Evolutionary conservation across 805 yeast species (phyloP).

Genomic region (Candida endomychidarum): DNA sequence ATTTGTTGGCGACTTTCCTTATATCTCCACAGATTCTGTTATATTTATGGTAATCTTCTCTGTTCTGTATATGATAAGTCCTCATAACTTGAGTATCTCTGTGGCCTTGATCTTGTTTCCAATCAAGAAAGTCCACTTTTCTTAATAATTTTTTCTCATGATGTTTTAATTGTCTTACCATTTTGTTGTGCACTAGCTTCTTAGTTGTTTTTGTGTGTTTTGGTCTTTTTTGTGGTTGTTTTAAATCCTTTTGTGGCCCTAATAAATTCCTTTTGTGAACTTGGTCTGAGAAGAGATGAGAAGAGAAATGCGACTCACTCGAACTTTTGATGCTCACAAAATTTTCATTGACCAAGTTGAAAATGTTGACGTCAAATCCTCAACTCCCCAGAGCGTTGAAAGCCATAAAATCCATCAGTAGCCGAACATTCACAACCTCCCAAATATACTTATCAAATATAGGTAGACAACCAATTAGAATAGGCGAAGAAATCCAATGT

Average conservation of each 20-base stretch:
- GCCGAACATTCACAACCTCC: background rate
- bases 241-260: background rate
- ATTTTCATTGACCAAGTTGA: conserved; percentile 5
- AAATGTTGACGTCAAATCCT: conserved; percentile 3
- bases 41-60: conserved; percentile 95
- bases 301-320: no score
- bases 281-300: background rate
- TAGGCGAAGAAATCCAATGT: conserved; percentile 61
- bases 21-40: conserved; percentile 91
- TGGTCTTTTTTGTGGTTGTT: background rate
- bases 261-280: background rate
- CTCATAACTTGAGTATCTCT: conserved; percentile 97
- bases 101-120: conserved; percentile 96
- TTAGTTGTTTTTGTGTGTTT: background rate
- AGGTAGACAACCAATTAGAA: conserved; percentile 74
- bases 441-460: conserved; percentile 52
- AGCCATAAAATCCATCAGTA: no score
- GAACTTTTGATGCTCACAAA: conserved; percentile 1
- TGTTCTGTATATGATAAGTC: conserved; percentile 86
- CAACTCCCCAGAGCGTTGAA: no score
- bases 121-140: conserved; percentile 94
- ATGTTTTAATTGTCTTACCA: conserved; percentile 88
- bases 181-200: no score
- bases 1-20: conserved; percentile 79
- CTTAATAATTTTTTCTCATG: conserved; percentile 93